Conservation (phyloP, 83 land plant species). For the Picea engelmannii region DNA sequence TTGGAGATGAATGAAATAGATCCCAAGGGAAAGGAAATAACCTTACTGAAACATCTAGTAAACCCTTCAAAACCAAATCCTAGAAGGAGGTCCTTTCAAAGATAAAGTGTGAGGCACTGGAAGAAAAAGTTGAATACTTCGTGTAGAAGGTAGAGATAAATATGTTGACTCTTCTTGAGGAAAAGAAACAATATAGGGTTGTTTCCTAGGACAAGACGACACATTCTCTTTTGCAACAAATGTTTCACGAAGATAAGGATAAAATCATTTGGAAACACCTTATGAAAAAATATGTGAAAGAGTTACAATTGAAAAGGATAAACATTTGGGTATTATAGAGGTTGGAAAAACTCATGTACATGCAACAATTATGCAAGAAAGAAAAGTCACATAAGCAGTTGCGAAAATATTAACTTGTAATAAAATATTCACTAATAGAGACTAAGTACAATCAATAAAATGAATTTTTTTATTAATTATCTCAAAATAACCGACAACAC, state of each 20-base stretch:
- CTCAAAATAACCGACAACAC: no score
- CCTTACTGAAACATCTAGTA: no score
- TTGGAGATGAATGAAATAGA: no score
- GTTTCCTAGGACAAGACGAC: conserved; percentile 70
- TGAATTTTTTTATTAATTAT: no score
- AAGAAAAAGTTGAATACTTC: no score
- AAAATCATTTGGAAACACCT: conserved; percentile 66
- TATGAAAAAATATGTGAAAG: conserved; percentile 72
- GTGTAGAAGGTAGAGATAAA: conserved; percentile 89
- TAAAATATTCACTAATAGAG: no score
- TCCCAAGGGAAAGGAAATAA: no score
- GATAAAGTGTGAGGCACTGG: no score
- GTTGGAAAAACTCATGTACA: conserved; percentile 81
- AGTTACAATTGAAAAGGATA: conserved; percentile 91
- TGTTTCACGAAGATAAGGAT: conserved; percentile 58
- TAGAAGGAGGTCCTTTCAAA: no score
- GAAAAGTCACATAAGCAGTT: conserved; percentile 47
- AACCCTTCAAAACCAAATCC: no score
- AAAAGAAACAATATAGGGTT: conserved; percentile 69
- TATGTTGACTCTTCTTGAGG: conserved; percentile 73
- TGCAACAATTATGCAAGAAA: conserved; percentile 76
- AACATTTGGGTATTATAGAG: conserved; percentile 68
- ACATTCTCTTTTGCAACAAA: conserved; percentile 54
- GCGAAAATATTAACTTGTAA: no score
- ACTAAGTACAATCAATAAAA: no score